A percentile compares a stretch with the other conserved stretches of the same genome.
phyloP scores from a whole-genome alignment of 2,329 filamentous ascomycete genomes.

The Magnaporthiopsis poae region DNA sequence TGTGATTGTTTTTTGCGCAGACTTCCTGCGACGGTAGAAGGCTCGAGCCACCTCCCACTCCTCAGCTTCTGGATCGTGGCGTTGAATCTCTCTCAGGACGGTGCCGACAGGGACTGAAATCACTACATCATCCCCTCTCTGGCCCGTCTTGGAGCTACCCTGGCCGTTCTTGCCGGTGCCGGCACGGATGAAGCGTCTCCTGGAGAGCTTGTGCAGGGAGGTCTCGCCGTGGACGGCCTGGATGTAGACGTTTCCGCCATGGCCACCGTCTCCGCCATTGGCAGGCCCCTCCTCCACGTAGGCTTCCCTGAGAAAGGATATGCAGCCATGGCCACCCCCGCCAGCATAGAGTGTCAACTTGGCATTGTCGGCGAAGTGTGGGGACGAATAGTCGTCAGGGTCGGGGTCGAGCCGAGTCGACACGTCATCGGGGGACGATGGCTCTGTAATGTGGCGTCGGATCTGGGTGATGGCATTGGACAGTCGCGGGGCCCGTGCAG shows the following conservation, averaged over 20 bases:
- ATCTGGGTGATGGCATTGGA: constrained; percentile 10
- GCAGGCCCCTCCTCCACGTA: constrained; percentile 80
- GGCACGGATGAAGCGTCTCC: constrained; percentile 64
- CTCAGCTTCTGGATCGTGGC: constrained; percentile 66
- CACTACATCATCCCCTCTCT: constrained; percentile 75
- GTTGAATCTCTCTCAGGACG: constrained; percentile 70
- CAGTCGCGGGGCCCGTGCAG: background rate
- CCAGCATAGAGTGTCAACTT: constrained; percentile 69
- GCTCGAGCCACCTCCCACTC: constrained; percentile 36
- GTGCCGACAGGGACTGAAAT: constrained; percentile 90
- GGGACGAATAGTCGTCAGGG: constrained; percentile 72
- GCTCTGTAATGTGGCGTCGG: constrained; percentile 20
- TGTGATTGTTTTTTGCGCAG: constrained; percentile 8
- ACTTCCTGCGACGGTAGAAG: constrained; percentile 14
- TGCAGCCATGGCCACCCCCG: constrained; percentile 78
- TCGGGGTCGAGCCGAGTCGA: constrained; percentile 62
- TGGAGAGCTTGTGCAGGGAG: constrained; percentile 80
- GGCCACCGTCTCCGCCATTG: constrained; percentile 89
- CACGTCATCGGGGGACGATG: constrained; percentile 14
- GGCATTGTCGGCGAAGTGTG: constrained; percentile 81
- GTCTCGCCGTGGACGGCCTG: constrained; percentile 87
- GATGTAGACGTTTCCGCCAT: constrained; percentile 85
- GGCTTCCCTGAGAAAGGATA: constrained; percentile 86
- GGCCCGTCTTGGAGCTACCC: constrained; percentile 63
- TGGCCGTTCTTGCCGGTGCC: constrained; percentile 69